Conservation (phyloP, 1,284 basidiomycete genomes). For the Termitomyces sp. region DNA sequence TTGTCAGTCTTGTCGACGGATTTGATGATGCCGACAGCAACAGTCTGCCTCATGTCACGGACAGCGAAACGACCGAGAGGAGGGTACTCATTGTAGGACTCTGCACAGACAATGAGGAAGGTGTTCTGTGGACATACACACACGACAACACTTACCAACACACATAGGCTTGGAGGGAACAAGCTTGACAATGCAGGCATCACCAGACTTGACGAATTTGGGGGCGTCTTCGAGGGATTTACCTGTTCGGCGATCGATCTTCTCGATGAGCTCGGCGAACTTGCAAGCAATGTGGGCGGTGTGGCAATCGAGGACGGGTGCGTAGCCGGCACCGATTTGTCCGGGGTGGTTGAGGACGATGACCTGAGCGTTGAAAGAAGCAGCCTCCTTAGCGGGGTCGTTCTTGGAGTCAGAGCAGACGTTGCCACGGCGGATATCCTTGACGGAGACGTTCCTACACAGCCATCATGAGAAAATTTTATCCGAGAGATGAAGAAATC, state of each 20-base stretch:
- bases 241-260: conserved; percentile 98
- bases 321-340: conserved; percentile 98
- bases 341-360: conserved; percentile 99
- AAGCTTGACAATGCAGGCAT: conserved; percentile 97
- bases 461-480: not conserved
- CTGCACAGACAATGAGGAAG: conserved; percentile 6
- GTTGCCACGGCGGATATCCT: conserved; percentile 99
- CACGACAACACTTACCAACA: conserved; percentile 47
- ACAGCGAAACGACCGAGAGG: conserved; percentile 99
- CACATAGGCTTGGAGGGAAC: conserved; percentile 96
- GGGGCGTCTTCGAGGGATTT: conserved; percentile 85
- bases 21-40: conserved; percentile 97
- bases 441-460: conserved; percentile 97
- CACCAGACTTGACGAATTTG: conserved; percentile 97
- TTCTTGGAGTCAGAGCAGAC: conserved; percentile 99
- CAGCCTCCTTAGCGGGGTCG: conserved; percentile 98
- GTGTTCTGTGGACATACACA: not conserved
- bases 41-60: conserved; percentile 98
- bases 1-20: conserved; percentile 91
- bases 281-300: conserved; percentile 99
- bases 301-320: conserved; percentile 99
- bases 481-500: not conserved
- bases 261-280: conserved; percentile 96
- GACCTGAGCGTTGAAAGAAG: conserved; percentile 99
- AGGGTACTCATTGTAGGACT: conserved; percentile 97